Percentiles rank a stretch among this genome's conserved stretches.
Evolutionary conservation across 805 yeast genomes (phyloP).

Genomic region (Lipomyces oligophaga): DNA sequence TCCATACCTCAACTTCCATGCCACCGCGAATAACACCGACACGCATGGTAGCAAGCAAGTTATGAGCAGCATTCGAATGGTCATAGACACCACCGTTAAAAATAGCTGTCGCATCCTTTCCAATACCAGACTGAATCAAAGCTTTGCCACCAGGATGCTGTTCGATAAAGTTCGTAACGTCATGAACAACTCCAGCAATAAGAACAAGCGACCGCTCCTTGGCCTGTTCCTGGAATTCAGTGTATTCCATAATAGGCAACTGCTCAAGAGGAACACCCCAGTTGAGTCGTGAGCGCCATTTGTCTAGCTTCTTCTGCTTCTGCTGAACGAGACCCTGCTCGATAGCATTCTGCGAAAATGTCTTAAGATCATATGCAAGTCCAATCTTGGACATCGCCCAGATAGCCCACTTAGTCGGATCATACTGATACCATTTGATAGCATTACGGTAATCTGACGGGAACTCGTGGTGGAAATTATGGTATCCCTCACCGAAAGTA

Average conservation of each 20-base stretch:
- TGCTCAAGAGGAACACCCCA: slow-evolving; percentile 95
- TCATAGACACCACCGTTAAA: slow-evolving; percentile 93
- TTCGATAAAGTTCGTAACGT: slow-evolving; percentile 82
- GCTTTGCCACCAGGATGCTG: slow-evolving; percentile 94
- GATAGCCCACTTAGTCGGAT: slow-evolving; percentile 81
- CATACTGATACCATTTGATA: slow-evolving; percentile 66
- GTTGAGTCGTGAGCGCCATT: slow-evolving; percentile 69
- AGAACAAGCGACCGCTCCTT: slow-evolving; percentile 64
- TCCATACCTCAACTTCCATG: slow-evolving; percentile 79
- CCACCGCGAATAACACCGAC: slow-evolving; percentile 81
- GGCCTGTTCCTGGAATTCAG: slow-evolving; percentile 50
- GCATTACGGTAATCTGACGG: slow-evolving; percentile 86
- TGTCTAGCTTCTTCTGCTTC: slow-evolving; percentile 74
- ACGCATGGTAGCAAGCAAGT: slow-evolving; percentile 87
- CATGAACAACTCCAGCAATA: slow-evolving; percentile 88
- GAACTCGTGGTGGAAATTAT: slow-evolving; percentile 93
- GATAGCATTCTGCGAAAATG: slow-evolving; percentile 55
- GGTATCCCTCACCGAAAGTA: slow-evolving; percentile 87
- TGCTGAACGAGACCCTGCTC: slow-evolving; percentile 75
- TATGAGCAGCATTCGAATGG: slow-evolving; percentile 91
- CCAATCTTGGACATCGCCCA: slow-evolving; percentile 51
- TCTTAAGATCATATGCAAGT: slow-evolving; percentile 54
- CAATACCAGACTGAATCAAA: slow-evolving; percentile 72
- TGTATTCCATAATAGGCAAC: slow-evolving; percentile 63
- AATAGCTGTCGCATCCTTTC: slow-evolving; percentile 91